These are phyloP conservation scores for Penicillium sp. DNA, from an alignment of 2,329 filamentous ascomycete species.

Conservation along the genomic window DNA sequence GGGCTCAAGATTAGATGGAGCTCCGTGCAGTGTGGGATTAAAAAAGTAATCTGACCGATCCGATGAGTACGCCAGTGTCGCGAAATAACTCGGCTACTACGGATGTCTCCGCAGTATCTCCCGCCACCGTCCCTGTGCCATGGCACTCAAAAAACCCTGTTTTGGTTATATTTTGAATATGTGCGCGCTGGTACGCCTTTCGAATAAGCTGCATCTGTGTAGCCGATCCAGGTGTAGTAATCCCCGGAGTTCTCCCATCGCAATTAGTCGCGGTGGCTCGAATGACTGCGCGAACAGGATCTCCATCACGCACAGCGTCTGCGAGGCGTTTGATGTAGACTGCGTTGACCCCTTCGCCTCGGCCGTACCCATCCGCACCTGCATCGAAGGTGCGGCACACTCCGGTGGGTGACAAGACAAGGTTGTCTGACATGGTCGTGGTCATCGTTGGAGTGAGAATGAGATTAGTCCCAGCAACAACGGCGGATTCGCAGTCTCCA, in stretches of 20 bases:
- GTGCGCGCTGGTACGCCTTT: constrained; percentile 2
- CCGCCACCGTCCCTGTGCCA: too few species aligned
- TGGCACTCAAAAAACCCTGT: too few species aligned
- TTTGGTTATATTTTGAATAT: too few species aligned
- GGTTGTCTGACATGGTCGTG: constrained; percentile 14
- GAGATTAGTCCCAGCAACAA: constrained; percentile 39
- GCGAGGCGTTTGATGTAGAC: constrained; percentile 49
- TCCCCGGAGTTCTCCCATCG: constrained; percentile 28
- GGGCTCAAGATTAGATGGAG: too few species aligned
- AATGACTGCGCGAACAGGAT: constrained; percentile 34
- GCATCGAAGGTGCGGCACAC: constrained; percentile 49
- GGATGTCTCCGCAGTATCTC: too few species aligned
- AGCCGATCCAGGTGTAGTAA: constrained; percentile 9
- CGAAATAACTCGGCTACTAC: too few species aligned
- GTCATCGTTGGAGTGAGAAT: constrained; percentile 30
- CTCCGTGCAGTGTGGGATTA: too few species aligned
- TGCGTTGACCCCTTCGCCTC: constrained; percentile 49
- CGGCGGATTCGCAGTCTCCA: constrained; percentile 22
- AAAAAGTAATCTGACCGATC: too few species aligned
- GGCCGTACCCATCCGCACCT: constrained; percentile 51
- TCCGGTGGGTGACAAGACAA: constrained; percentile 43
- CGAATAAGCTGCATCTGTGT: not conserved
- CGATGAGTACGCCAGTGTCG: too few species aligned
- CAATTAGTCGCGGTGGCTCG: constrained; percentile 28
- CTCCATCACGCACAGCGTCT: constrained; percentile 46